Evolutionary conservation across 305 asterid species (phyloP), one percentile per base, ranked within the genome.

Genomic region (Coffea humblotiana): DNA sequence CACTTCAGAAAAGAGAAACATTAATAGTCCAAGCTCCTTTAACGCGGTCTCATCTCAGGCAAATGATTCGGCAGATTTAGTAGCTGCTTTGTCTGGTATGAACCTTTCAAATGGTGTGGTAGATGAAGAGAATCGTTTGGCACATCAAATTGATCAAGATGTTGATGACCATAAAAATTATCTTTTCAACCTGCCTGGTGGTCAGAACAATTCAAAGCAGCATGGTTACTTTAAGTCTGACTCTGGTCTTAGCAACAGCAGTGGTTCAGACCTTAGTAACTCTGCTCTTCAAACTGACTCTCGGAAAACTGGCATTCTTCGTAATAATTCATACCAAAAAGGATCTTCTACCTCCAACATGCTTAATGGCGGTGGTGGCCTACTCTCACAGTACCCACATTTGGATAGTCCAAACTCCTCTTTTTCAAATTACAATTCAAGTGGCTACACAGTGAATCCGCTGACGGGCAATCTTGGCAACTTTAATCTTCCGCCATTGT

Each of bases 381-480:
- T 86, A 74, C 86, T 82, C 72, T 87, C 96, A 72, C 98, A 89
- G 43, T 87, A 91, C 83, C 97, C 88, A 85, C 94, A 91, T 81
- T 72, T 90, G 83, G 97, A 90, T 78, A 91, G 92, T 82, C 92
- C 97, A 78, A 93, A 90, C 83, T 85, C 95, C 56, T 86, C 98
- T 0, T 87, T 85, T 76, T 85, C 92, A 18, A 87, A 76, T 86
- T 93, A 88, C 84, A 91, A 90, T 25, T 71, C 87, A 48, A 79
- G 91, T 85, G 98, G 98, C 12, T 92, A 94, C 78, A 88, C 98
- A n/a, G 78, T 88, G 88, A 96, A 94, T 82, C 93, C 98, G 25
- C 80, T 93, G 82, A 82, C 98, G 4, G 92, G 93, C 74, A 96
- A 90, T 77, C 90, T 90, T 61, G 95, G 96, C 12, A 87, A 87